Conservation (phyloP, 441 rosid species). For the Populus hybrid region DNA sequence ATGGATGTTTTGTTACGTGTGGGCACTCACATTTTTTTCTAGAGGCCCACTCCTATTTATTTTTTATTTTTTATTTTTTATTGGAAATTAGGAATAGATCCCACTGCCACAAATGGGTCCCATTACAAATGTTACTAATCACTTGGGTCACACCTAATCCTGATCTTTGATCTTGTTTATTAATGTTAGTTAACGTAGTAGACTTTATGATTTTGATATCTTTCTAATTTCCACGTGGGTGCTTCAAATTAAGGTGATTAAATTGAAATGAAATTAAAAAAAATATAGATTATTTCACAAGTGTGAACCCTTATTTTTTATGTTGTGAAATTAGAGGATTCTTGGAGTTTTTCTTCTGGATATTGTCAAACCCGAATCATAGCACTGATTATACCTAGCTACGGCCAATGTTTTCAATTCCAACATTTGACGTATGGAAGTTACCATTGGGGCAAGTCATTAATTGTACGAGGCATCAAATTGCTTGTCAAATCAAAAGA, state of each 20-base stretch:
- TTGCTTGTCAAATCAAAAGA: not conserved
- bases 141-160: not conserved
- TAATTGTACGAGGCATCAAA: not conserved
- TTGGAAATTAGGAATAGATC: not conserved
- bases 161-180: not conserved
- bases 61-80: not conserved
- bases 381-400: not conserved
- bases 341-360: not conserved
- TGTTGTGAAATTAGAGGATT: too few relatives aligned
- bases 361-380: not conserved
- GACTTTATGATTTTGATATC: not conserved
- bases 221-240: too few relatives aligned
- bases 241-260: not conserved
- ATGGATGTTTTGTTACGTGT: not conserved
- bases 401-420: not conserved
- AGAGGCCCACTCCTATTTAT: not conserved
- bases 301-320: not conserved
- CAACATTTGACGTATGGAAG: not conserved
- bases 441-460: not conserved
- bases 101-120: too few relatives aligned
- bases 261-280: too few relatives aligned
- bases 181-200: not conserved
- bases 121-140: not conserved
- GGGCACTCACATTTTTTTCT: constrained; percentile 5
- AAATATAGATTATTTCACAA: too few relatives aligned